These are phyloP conservation scores for Phytophthora hibernalis DNA, from an alignment of 352 stramenopile species.

Conservation along the genomic window DNA sequence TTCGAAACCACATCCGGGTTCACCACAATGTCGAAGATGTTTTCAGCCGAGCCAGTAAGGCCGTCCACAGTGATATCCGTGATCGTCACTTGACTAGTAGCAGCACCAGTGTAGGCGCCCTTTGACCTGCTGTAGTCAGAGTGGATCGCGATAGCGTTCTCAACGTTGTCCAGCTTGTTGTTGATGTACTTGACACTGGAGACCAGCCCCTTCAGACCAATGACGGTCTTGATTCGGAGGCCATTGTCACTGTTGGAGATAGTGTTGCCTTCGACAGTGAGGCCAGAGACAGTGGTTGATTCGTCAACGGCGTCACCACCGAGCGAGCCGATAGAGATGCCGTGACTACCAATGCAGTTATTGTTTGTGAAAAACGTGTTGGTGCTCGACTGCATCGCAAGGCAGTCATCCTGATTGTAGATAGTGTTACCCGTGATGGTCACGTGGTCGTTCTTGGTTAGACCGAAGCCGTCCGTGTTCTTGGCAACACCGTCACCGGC, in stretches of 20 bases:
- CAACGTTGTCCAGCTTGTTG: conserved; percentile 32
- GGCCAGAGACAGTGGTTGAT: conserved; percentile 31
- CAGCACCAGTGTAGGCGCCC: conserved; percentile 16
- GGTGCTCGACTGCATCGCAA: conserved; percentile 1
- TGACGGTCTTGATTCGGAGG: conserved; percentile 42
- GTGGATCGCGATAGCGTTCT: conserved; percentile 29
- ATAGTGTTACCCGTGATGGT: conserved; percentile 40
- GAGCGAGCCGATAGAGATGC: conserved; percentile 43
- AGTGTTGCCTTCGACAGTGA: conserved; percentile 36
- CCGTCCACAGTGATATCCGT: conserved; percentile 21
- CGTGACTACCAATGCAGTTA: conserved; percentile 18
- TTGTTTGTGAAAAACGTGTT: conserved; percentile 19
- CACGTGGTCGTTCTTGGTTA: conserved; percentile 34
- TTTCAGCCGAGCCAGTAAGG: conserved; percentile 21
- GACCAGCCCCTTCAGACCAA: conserved; percentile 34
- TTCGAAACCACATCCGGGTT: conserved; percentile 24
- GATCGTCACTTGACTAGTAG: conserved; percentile 25
- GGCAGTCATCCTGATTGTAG: conserved; percentile 39
- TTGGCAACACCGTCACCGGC: background rate
- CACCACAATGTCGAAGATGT: conserved; percentile 37
- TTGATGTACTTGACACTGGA: conserved; percentile 26
- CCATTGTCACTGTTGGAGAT: conserved; percentile 42
- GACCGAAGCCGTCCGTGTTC: conserved; percentile 31
- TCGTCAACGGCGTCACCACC: conserved; percentile 17
- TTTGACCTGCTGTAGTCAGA: conserved; percentile 27